These are phyloP conservation scores for Coriolopsis trogii DNA, from an alignment of 1,284 basidiomycete genomes.

Conservation along the genomic window DNA sequence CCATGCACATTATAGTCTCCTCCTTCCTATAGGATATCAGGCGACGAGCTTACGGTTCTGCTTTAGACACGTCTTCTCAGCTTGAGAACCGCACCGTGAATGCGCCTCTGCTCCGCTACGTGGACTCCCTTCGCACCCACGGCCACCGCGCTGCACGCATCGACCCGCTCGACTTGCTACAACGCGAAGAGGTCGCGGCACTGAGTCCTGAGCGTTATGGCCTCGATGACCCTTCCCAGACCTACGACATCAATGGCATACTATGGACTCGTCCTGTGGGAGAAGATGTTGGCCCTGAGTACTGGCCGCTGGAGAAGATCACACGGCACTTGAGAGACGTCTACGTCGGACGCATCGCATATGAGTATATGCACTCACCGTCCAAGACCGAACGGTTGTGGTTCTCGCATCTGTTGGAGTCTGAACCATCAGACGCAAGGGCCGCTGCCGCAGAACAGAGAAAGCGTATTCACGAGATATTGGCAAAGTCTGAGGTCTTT, in stretches of 20 bases:
- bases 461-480: slow-evolving; percentile 67
- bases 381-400: slow-evolving; percentile 80
- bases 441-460: slow-evolving; percentile 37
- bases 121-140: slow-evolving; percentile 81
- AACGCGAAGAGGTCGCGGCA: slow-evolving; percentile 83
- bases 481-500: slow-evolving; percentile 78
- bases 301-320: slow-evolving; percentile 74
- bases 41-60: neutral
- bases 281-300: slow-evolving; percentile 47
- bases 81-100: slow-evolving; percentile 76
- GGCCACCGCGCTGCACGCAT: slow-evolving; percentile 82
- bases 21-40: neutral
- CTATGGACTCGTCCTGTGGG: slow-evolving; percentile 67
- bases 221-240: slow-evolving; percentile 51
- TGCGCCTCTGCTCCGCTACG: slow-evolving; percentile 82
- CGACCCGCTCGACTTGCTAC: slow-evolving; percentile 85
- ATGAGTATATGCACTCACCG: slow-evolving; percentile 89
- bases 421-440: slow-evolving; percentile 44
- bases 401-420: slow-evolving; percentile 86
- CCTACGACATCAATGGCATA: slow-evolving; percentile 81
- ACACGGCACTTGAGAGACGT: slow-evolving; percentile 67
- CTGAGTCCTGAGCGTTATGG: slow-evolving; percentile 82
- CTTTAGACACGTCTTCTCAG: slow-evolving; percentile 71
- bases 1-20: neutral
- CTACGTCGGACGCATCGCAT: slow-evolving; percentile 84